Evolutionary conservation across 2,329 filamentous ascomycete species (phyloP), one percentile per base, ranked within the genome.

Genomic region (Botryotinia globosa): DNA sequence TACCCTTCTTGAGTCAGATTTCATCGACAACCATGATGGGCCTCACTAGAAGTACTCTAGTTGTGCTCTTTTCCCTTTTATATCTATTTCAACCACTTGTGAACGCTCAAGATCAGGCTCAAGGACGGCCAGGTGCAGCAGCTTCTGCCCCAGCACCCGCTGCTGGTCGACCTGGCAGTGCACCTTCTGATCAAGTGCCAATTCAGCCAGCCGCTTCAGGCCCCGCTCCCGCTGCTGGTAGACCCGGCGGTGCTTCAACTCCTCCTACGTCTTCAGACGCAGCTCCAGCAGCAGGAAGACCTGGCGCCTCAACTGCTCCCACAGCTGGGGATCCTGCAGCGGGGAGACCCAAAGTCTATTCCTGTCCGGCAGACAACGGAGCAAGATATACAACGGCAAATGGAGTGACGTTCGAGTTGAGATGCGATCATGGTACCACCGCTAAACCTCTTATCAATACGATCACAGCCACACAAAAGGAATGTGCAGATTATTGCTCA

Each of bases 71-170:
- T 42, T 56, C 65, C 34, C 37, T 68, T 29, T 56, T 42, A 0
- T 37, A 56, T 42, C 18, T 68, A 4, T 51, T 56, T 12, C 65
- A 68, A 14, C 37, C 65, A 42, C 20, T 68, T 44, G 65, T 51
- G 22, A 44, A 56, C n/a, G 65, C 65, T 56, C 65, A 68, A 68
- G 48, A 56, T 56, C 65, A 68, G 48, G 65, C 65, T 56, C 65
- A 68, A 44, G 65, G 32, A 56, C 48, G 65, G 10, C 65, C 65
- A 29, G 37, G 65, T 42, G 25, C n/a, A 32, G n/a, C 51, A 56
- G 51, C 65, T 42, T 8, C 65, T 32, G 48, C 65, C 10, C 48
- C 34, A 67, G 65, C 65, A 42, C 48, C 65, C 5, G 65, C 65
- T 12, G 65, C 65, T 22, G 48, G 48, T 14, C 18, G 65, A 67